phyloP scores from a whole-genome alignment of 257 asterid species.

The Knoxia roxburghii region DNA sequence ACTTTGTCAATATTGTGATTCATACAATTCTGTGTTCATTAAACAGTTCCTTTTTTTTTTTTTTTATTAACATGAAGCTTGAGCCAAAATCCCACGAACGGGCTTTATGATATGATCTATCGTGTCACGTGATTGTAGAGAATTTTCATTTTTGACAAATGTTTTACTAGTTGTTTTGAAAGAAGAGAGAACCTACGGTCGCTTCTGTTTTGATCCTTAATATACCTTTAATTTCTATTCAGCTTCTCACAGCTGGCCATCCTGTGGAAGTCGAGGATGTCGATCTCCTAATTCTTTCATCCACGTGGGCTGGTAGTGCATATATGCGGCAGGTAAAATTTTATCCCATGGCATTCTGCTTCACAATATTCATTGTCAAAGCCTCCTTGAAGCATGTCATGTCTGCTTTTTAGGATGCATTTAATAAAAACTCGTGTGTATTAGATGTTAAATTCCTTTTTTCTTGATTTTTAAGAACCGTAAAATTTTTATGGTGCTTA shows the following conservation, averaged over 20 bases:
- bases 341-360: neutral
- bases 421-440: neutral
- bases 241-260: slow-evolving; percentile 55
- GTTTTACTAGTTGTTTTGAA: neutral
- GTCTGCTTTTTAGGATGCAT: neutral
- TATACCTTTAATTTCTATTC: slow-evolving; percentile 22
- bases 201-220: slow-evolving; percentile 6
- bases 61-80: neutral
- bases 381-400: neutral
- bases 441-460: too few relatives aligned
- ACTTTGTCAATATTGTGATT: neutral
- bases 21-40: neutral
- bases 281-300: slow-evolving; percentile 74
- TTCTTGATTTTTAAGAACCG: neutral
- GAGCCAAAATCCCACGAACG: neutral
- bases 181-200: too few relatives aligned
- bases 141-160: neutral
- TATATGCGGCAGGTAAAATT: slow-evolving; percentile 53
- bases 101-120: too few relatives aligned
- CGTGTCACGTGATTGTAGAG: neutral
- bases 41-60: neutral
- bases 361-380: neutral
- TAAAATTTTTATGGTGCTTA: neutral
- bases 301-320: slow-evolving; percentile 80
- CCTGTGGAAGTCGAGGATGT: slow-evolving; percentile 56